These are phyloP conservation scores for Parathielavia appendiculata DNA, from an alignment of 495 filamentous ascomycete species.

Conservation along the genomic window DNA sequence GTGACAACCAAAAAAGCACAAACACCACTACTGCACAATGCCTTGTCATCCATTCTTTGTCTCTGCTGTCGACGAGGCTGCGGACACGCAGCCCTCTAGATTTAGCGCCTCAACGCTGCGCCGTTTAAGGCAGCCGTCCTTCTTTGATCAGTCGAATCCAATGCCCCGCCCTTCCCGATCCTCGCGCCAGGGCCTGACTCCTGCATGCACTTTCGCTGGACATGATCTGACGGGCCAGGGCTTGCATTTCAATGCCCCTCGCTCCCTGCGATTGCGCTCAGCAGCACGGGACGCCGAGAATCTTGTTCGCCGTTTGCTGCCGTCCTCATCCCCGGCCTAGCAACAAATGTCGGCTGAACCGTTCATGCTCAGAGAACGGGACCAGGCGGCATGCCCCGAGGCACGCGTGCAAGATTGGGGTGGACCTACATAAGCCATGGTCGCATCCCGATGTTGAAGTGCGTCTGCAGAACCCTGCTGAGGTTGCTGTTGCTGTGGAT, in stretches of 20 bases:
- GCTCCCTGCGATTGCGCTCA: neutral
- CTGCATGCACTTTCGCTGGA: constrained; percentile 23
- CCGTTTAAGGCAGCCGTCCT: constrained; percentile 15
- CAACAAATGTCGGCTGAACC: neutral
- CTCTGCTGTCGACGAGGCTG: constrained; percentile 15
- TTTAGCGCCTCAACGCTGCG: constrained; percentile 5
- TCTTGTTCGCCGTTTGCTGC: neutral
- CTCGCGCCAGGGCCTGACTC: constrained; percentile 11
- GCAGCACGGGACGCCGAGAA: too few species aligned
- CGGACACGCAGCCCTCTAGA: neutral
- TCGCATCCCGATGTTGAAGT: constrained; percentile 18
- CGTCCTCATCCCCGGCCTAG: neutral
- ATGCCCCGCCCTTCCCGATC: constrained; percentile 18
- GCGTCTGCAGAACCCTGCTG: constrained; percentile 21
- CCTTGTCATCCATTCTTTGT: constrained; percentile 10
- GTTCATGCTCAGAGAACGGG: neutral
- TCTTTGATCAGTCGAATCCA: neutral
- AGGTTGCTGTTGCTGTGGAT: constrained; percentile 11
- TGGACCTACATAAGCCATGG: constrained; percentile 13
- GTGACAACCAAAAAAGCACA: constrained; percentile 25
- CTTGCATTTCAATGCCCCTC: neutral
- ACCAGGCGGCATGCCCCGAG: neutral
- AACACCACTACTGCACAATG: constrained; percentile 14
- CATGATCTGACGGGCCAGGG: constrained; percentile 13
- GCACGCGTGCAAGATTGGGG: constrained; percentile 1